Conservation (phyloP, 2,329 filamentous ascomycete genomes). For the Pyricularia grisea region DNA sequence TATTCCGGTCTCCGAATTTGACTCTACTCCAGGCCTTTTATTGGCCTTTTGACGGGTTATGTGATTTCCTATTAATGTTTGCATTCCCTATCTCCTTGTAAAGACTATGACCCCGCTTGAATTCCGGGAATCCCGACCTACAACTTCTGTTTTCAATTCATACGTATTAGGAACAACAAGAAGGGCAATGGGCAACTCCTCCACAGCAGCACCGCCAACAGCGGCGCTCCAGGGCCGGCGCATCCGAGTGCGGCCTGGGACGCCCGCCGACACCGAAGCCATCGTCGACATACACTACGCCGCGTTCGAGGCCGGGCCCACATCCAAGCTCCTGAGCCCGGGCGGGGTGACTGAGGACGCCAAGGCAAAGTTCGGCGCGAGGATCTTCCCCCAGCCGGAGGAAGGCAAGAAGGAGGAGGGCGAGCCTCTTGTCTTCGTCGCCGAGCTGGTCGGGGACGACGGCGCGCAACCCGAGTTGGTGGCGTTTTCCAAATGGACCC, state of each 20-base stretch:
- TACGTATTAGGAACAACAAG: not conserved
- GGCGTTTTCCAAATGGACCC: conserved; percentile 18
- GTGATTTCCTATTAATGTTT: not conserved
- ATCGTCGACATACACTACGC: conserved; percentile 12
- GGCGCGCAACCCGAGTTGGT: conserved; percentile 14
- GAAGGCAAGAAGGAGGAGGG: conserved; percentile 2
- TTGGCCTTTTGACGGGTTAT: not conserved
- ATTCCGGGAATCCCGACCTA: not conserved
- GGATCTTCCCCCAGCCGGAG: conserved; percentile 8
- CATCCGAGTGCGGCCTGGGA: conserved; percentile 14
- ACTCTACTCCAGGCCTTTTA: not conserved
- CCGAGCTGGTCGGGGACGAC: conserved; percentile 12
- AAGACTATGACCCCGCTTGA: not conserved
- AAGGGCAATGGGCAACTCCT: not conserved
- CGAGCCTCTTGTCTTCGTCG: conserved; percentile 13
- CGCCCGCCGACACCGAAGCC: conserved; percentile 10
- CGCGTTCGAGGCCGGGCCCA: conserved; percentile 13
- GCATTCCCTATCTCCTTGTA: not conserved
- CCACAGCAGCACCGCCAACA: not conserved
- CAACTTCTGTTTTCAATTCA: not conserved
- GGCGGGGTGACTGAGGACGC: conserved; percentile 11
- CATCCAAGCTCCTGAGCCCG: conserved; percentile 16
- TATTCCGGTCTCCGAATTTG: not conserved
- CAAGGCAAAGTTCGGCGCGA: conserved; percentile 9
- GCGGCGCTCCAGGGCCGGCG: conserved; percentile 2